A percentile compares a stretch with the other conserved stretches of the same genome.
These are phyloP conservation scores for Podila minutissima DNA, from an alignment of 192 early-diverging fungal genomes.

Conservation along the genomic window DNA sequence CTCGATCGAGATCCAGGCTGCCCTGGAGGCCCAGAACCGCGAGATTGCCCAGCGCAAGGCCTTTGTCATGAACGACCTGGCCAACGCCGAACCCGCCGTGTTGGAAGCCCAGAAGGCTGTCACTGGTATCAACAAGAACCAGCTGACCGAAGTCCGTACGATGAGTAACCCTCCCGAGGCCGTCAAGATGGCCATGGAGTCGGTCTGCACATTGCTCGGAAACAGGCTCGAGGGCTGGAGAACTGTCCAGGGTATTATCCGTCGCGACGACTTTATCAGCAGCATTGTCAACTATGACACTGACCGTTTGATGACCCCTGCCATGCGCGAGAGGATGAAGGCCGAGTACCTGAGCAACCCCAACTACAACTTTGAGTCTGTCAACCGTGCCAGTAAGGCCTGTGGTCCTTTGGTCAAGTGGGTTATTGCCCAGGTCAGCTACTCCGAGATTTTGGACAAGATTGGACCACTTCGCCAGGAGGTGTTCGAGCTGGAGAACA, in stretches of 20 bases:
- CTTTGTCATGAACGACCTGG: constrained; percentile 89
- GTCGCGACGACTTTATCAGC: constrained; percentile 96
- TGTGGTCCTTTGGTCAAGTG: constrained; percentile 99
- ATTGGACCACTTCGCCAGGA: constrained; percentile 96
- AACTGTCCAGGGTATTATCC: constrained; percentile 86
- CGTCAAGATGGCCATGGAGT: constrained; percentile 97
- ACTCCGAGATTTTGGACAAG: constrained; percentile 90
- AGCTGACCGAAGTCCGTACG: constrained; percentile 93
- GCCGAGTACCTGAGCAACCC: constrained; percentile 83
- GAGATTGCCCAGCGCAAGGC: constrained; percentile 79
- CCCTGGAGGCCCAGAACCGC: constrained; percentile 76
- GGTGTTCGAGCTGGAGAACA: constrained; percentile 83
- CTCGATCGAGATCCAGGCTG: constrained; percentile 81
- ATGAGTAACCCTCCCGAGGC: constrained; percentile 98
- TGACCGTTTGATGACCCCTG: constrained; percentile 77
- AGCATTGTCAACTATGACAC: constrained; percentile 98
- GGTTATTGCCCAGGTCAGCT: constrained; percentile 97
- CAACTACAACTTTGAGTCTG: constrained; percentile 91
- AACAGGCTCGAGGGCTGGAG: constrained; percentile 91
- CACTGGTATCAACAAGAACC: constrained; percentile 94
- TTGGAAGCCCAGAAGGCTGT: constrained; percentile 94
- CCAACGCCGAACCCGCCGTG: constrained; percentile 97
- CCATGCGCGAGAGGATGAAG: constrained; percentile 84
- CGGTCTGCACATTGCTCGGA: constrained; percentile 95
- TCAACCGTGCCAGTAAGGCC: constrained; percentile 97